phyloP scores from a whole-genome alignment of 2,329 filamentous ascomycete genomes.

The Aspergillus clavatus region DNA sequence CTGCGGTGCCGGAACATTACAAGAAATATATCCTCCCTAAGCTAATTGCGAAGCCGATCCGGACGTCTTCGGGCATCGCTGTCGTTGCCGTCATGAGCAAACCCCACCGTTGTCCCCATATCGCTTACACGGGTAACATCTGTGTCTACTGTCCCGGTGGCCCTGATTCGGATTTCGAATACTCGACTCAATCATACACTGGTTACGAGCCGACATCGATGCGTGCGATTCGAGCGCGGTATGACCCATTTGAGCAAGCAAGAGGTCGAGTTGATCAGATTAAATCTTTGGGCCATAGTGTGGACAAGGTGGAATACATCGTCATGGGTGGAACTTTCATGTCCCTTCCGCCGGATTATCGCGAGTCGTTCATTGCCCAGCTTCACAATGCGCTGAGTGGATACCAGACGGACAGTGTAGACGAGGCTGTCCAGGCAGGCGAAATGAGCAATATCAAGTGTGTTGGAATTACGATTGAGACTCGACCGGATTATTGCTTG shows the following conservation, averaged over 20 bases:
- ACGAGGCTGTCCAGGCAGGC: conserved; percentile 88
- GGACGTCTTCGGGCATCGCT: conserved; percentile 92
- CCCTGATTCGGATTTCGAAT: conserved; percentile 97
- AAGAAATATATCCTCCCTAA: conserved; percentile 98
- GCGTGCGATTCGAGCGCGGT: conserved; percentile 92
- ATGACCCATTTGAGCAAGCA: conserved; percentile 97
- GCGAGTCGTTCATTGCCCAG: conserved; percentile 90
- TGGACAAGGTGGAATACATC: conserved; percentile 99
- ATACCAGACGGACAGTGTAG: conserved; percentile 89
- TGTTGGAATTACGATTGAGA: conserved; percentile 98
- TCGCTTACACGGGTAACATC: conserved; percentile 97
- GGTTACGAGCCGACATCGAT: conserved; percentile 98
- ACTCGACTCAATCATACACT: conserved; percentile 97
- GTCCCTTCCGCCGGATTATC: conserved; percentile 83
- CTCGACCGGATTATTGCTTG: conserved; percentile 90
- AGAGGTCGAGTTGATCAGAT: conserved; percentile 94
- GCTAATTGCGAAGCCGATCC: conserved; percentile 92
- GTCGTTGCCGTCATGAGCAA: conserved; percentile 99
- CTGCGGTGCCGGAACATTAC: conserved; percentile 97
- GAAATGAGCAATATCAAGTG: conserved; percentile 98
- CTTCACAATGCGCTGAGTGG: conserved; percentile 95
- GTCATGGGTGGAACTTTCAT: conserved; percentile 99
- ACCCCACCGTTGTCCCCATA: conserved; percentile 93
- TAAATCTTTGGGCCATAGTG: conserved; percentile 88
- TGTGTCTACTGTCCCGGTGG: conserved; percentile 98